Evolutionary conservation across 2,329 filamentous ascomycete genomes (phyloP).

Genomic region (Neopestalotiopsis rosae): DNA sequence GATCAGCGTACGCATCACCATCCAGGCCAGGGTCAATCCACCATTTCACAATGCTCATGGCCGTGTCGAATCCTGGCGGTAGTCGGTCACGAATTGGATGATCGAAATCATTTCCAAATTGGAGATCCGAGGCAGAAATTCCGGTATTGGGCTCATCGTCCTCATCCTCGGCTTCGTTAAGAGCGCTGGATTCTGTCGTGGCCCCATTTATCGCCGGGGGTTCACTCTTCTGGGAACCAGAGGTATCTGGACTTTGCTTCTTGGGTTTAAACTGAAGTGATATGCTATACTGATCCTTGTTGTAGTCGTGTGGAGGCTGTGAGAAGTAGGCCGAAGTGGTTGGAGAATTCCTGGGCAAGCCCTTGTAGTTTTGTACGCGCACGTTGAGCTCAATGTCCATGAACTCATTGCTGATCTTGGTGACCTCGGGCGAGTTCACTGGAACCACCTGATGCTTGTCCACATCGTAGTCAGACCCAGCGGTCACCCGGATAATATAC

Average conservation of each 20-base stretch:
- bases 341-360: constrained; percentile 76
- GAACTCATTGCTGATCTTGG: constrained; percentile 66
- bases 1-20: constrained; percentile 86
- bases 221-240: too few relatives aligned
- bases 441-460: constrained; percentile 74
- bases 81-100: constrained; percentile 85
- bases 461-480: constrained; percentile 76
- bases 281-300: constrained; percentile 84
- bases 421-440: constrained; percentile 72
- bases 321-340: constrained; percentile 79
- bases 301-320: constrained; percentile 66
- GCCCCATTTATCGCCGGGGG: constrained; percentile 4
- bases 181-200: constrained; percentile 4
- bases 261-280: constrained; percentile 80
- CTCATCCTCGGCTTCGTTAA: constrained; percentile 17
- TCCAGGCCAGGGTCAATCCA: constrained; percentile 90
- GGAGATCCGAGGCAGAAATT: constrained; percentile 73
- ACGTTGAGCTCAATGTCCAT: constrained; percentile 75
- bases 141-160: constrained; percentile 39
- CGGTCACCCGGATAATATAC: constrained; percentile 82
- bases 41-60: constrained; percentile 86
- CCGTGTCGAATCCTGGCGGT: constrained; percentile 84
- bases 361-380: constrained; percentile 69
- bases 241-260: constrained; percentile 27
- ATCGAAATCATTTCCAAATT: constrained; percentile 97